These are phyloP conservation scores for Corymbia maculata DNA, from an alignment of 345 rosid species.

Conservation along the genomic window DNA sequence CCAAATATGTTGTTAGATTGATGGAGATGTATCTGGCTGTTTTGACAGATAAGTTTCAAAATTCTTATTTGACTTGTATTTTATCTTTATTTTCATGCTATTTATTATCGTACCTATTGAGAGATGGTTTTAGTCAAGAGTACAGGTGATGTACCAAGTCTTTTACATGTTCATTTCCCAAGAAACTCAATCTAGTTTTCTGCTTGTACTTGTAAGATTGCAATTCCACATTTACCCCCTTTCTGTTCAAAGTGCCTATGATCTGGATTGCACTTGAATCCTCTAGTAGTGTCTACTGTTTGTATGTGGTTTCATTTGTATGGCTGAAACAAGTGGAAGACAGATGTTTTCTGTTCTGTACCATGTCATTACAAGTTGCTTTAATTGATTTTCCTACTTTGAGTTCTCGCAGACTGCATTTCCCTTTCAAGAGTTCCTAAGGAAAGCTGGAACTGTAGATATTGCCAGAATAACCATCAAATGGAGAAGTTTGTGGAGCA, in stretches of 20 bases:
- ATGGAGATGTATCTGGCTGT: not conserved
- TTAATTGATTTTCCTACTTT: not conserved
- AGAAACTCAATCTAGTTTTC: not conserved
- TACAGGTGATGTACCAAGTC: not conserved
- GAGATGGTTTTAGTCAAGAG: not conserved
- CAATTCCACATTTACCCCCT: not conserved
- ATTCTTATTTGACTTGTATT: not conserved
- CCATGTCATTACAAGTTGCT: not conserved
- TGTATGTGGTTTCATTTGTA: not conserved
- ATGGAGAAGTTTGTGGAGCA: constrained; percentile 63
- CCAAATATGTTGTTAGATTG: not conserved
- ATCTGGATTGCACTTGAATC: not conserved
- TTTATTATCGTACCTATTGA: not conserved
- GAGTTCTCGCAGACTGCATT: constrained; percentile 37
- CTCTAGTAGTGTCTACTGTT: not conserved
- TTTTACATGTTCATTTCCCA: not conserved
- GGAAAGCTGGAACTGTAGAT: constrained; percentile 81
- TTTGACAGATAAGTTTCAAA: not conserved
- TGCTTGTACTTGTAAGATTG: not conserved
- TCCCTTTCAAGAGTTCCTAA: constrained; percentile 41
- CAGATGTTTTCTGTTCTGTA: not conserved
- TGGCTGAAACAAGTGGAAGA: not conserved
- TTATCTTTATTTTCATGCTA: not conserved
- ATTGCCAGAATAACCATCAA: constrained; percentile 48
- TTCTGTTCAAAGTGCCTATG: not conserved